These are phyloP conservation scores for Xylariaceae sp. DNA, from an alignment of 2,329 filamentous ascomycete species.

Conservation along the genomic window DNA sequence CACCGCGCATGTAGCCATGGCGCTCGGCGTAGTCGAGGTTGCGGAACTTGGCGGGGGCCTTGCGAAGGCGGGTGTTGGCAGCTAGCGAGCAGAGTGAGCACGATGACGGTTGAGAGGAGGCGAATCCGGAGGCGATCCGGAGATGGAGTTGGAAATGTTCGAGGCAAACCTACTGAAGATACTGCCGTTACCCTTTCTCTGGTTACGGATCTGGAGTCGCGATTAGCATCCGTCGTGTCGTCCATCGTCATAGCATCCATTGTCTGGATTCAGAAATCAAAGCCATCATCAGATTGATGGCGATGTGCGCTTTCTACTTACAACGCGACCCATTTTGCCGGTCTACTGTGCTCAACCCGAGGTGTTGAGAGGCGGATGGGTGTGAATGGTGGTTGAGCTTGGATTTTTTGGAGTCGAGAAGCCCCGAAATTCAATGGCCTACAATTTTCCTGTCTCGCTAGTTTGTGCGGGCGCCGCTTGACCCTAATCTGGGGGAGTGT, in stretches of 20 bases:
- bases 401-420: slow-evolving; percentile 25
- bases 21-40: slow-evolving; percentile 93
- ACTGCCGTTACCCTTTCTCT: slow-evolving; percentile 40
- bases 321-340: slow-evolving; percentile 36
- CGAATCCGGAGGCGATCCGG: not conserved
- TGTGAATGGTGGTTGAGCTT: slow-evolving; percentile 22
- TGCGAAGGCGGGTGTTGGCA: slow-evolving; percentile 86
- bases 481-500: slow-evolving; percentile 28
- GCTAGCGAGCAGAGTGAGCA: slow-evolving; percentile 40
- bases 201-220: slow-evolving; percentile 53
- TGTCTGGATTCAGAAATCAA: too few relatives aligned
- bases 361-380: slow-evolving; percentile 25
- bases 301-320: slow-evolving; percentile 24
- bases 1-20: slow-evolving; percentile 95
- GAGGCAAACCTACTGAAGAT: slow-evolving; percentile 33
- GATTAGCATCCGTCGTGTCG: slow-evolving; percentile 7
- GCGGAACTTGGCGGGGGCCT: slow-evolving; percentile 92
- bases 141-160: not conserved
- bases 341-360: slow-evolving; percentile 34
- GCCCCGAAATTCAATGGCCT: slow-evolving; percentile 28
- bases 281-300: not conserved
- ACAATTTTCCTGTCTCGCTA: slow-evolving; percentile 31
- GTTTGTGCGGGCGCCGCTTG: slow-evolving; percentile 33
- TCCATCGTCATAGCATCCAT: not conserved
- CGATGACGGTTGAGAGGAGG: slow-evolving; percentile 4